Evolutionary conservation across 148 eudicot species (phyloP).

Genomic region (Camellia granthamiana): DNA sequence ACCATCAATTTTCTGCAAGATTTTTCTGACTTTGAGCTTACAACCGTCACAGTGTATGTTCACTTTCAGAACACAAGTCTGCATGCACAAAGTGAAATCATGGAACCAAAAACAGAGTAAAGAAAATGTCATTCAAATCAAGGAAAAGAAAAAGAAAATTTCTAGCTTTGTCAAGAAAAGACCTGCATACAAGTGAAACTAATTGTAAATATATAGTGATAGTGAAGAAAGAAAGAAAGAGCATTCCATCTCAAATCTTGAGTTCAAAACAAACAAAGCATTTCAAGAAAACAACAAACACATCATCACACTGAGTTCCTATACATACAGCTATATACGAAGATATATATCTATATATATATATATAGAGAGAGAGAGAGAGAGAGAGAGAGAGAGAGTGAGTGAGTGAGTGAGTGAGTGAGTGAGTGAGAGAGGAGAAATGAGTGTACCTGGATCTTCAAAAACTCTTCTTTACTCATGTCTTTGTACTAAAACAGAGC

Average conservation of each 20-base stretch:
- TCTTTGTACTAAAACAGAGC: conserved; percentile 3
- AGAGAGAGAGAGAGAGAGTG: too few species aligned
- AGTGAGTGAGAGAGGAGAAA: background rate
- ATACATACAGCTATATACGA: background rate
- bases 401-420: too few species aligned
- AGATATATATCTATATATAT: background rate
- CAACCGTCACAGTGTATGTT: conserved; percentile 98
- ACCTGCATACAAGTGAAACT: background rate
- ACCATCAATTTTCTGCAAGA: conserved; percentile 95
- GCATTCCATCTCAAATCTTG: background rate
- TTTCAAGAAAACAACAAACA: background rate
- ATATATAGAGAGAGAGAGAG: too few species aligned
- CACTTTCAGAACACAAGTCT: conserved; percentile 95
- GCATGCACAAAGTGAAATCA: conserved; percentile 39
- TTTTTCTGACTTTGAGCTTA: conserved; percentile 85
- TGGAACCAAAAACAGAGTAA: conserved; percentile 11
- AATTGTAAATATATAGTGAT: background rate
- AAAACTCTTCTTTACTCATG: conserved; percentile 96
- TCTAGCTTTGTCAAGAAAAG: background rate
- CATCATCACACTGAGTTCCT: background rate
- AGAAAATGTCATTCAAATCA: background rate
- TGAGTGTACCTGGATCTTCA: conserved; percentile 76
- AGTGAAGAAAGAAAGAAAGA: background rate
- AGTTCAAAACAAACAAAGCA: conserved; percentile 26
- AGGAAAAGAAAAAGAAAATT: background rate